phyloP scores from a whole-genome alignment of 805 yeast species.

The Candida easanensis region DNA sequence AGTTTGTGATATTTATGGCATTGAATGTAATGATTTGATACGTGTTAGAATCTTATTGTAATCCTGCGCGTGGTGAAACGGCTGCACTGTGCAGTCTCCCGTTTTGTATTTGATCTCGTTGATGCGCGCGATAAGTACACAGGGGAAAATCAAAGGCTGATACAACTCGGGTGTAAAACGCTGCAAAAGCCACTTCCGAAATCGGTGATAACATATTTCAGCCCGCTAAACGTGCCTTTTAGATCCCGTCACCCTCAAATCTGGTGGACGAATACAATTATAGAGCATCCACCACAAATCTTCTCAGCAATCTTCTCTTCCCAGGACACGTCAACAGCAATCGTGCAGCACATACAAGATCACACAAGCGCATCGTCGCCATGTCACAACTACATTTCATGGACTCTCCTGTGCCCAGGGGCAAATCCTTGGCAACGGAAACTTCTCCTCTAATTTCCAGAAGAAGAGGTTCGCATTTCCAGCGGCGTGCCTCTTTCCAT shows the following conservation, averaged over 20 bases:
- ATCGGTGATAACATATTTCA: no score
- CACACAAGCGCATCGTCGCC: neutral
- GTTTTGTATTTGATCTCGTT: no score
- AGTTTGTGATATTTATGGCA: no score
- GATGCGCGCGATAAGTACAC: neutral
- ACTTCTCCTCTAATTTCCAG: constrained; percentile 27
- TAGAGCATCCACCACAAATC: neutral
- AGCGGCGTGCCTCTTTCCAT: constrained; percentile 19
- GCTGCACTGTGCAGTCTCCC: no score
- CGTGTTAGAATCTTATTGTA: no score
- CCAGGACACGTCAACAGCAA: neutral
- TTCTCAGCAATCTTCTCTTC: neutral
- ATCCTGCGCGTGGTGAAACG: no score
- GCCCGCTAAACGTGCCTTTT: no score
- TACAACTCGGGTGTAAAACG: no score
- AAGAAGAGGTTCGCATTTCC: constrained; percentile 13
- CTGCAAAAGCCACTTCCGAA: no score
- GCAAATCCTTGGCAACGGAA: constrained; percentile 22
- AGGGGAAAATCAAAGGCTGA: neutral
- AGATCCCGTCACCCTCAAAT: no score
- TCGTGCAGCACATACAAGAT: neutral
- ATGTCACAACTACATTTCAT: constrained; percentile 8
- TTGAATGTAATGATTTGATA: no score
- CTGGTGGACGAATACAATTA: no score
- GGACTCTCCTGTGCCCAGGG: constrained; percentile 7